phyloP scores from a whole-genome alignment of 441 rosid genomes.

The Euphorbia schlechtendalii region DNA sequence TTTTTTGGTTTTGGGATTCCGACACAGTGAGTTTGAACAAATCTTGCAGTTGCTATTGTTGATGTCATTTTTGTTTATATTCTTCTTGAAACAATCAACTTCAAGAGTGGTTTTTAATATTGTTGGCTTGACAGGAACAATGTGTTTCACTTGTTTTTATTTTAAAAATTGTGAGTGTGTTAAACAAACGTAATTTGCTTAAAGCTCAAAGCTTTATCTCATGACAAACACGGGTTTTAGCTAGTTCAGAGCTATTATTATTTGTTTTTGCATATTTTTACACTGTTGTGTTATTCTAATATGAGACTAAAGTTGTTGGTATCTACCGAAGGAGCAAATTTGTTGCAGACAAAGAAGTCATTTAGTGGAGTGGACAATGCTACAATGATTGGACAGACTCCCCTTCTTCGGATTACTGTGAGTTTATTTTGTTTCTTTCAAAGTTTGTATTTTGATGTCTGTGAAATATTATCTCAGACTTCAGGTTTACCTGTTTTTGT shows the following conservation, averaged over 20 bases:
- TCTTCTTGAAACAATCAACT: conserved; percentile 7
- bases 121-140: conserved; percentile 1
- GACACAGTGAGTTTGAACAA: conserved; percentile 52
- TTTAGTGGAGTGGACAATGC: conserved; percentile 82
- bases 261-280: not conserved
- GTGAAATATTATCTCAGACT: no score
- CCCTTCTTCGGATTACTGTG: no score
- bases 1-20: no score
- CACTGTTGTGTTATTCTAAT: not conserved
- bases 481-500: no score
- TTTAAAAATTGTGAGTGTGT: not conserved
- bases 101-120: not conserved
- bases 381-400: no score
- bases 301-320: conserved; percentile 9
- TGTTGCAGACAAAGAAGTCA: conserved; percentile 86
- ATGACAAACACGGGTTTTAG: not conserved
- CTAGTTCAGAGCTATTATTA: not conserved
- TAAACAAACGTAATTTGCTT: not conserved
- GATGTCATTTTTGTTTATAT: not conserved
- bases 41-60: conserved; percentile 2
- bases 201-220: not conserved
- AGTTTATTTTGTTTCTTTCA: conserved; percentile 30
- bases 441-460: no score
- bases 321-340: conserved; percentile 46
- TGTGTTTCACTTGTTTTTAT: conserved; percentile 1